phyloP scores from a whole-genome alignment of 345 rosid species.

The Sonneratia alba region DNA sequence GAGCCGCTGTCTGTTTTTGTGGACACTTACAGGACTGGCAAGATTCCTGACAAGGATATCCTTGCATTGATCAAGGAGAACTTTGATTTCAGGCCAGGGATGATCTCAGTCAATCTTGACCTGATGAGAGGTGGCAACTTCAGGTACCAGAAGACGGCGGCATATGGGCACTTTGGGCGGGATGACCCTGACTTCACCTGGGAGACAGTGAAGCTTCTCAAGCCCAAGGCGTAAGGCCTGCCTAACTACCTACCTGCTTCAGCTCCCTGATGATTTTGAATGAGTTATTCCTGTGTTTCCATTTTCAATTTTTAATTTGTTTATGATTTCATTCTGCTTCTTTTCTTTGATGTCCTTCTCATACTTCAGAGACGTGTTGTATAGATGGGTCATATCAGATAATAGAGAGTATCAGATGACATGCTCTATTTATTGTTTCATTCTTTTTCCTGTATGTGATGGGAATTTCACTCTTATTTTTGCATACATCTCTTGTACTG shows the following conservation, averaged over 20 bases:
- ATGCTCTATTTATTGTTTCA: not conserved
- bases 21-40: not conserved
- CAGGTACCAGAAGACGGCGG: constrained; percentile 4
- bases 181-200: constrained; percentile 5
- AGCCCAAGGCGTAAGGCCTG: constrained; percentile 1
- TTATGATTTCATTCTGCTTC: not conserved
- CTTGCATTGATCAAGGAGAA: constrained; percentile 5
- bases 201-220: constrained; percentile 2
- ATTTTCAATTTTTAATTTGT: not conserved
- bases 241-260: not conserved
- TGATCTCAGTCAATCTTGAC: constrained; percentile 1
- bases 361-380: not conserved
- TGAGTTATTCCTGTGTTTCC: not conserved
- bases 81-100: constrained; percentile 3
- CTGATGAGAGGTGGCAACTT: constrained; percentile 5
- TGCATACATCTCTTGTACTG: not conserved
- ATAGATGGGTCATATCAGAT: constrained; percentile 2
- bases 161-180: constrained; percentile 3
- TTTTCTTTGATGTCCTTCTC: not conserved
- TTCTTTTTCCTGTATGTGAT: not conserved
- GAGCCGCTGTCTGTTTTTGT: not conserved
- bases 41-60: not conserved
- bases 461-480: not conserved
- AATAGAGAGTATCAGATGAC: not conserved
- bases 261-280: not conserved